Base-by-base conservation (phyloP, 1,139 yeast species). In the Kodamaea plutei region DNA sequence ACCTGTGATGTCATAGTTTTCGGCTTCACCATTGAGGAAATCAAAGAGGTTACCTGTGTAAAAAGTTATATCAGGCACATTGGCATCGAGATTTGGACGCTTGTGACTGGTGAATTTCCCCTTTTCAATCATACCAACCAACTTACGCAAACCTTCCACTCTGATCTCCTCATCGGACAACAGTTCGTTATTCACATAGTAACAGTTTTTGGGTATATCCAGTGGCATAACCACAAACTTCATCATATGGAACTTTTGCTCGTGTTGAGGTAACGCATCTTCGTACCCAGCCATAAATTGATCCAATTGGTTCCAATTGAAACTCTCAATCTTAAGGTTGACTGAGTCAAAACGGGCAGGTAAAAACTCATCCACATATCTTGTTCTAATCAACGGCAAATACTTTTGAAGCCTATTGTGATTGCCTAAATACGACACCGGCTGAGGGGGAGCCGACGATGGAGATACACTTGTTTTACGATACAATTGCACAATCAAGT, bases 251-350 rank as follows among this genome's bases (percentile, higher is more conserved):
- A 79, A 83, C 29, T 74, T 72, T 35, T 72, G 73, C 31, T 73
- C 66, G n/a, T 69, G 71, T 23, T 76, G 68, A 15, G 74, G 70
- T 46, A 71, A 62, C 1, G 77, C 73, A 46, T 85, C 95, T 22
- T 82, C 88, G 53, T 82, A 85, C 0, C 98, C 98, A 1, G 97
- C 96, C 15, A 91, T 57, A 15, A 76, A 71, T 50, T 88, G 96
- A 58, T 93, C 99, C 39, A 88, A 69, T 40, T 81, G 83, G 47
- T 89, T 89, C 98, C 98, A 93, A 41, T 89, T 88, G 40, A 78
- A 74, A 11, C 68, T 64, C 25, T 74, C 59, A 2, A 84, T 71
- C 26, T 65, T 64, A 4, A 64, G 66, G 33, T 73, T 72, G 12
- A 75, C 61, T 4, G 79, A 74, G 41, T 78, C 79, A 6, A 81